Evolutionary conservation across 192 early-diverging fungal species (phyloP).

Genomic region (Coemansia sp.): DNA sequence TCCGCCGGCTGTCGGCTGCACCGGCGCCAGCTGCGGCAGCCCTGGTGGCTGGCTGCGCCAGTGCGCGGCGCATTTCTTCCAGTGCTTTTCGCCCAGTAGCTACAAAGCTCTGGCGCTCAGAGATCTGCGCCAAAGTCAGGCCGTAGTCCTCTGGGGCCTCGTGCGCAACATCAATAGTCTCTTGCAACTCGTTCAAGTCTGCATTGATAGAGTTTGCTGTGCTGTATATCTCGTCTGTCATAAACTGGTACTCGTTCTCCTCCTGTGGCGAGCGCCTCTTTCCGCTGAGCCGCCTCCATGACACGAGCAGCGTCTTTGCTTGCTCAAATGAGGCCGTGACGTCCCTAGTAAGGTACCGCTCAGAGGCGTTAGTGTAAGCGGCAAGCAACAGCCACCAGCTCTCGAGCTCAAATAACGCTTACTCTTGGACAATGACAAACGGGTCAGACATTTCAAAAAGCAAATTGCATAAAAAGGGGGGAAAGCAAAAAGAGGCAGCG

Average conservation of each 20-base stretch:
- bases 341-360: slow-evolving; percentile 13
- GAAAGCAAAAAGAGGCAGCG: neutral
- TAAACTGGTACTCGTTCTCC: slow-evolving; percentile 52
- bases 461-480: neutral
- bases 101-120: slow-evolving; percentile 41
- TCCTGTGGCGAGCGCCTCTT: slow-evolving; percentile 49
- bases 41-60: slow-evolving; percentile 12
- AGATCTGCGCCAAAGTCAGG: slow-evolving; percentile 23
- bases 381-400: neutral
- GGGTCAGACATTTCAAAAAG: slow-evolving; percentile 37
- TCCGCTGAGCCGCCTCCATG: slow-evolving; percentile 34
- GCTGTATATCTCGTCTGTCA: slow-evolving; percentile 51
- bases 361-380: neutral
- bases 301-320: slow-evolving; percentile 39
- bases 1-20: neutral
- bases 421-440: slow-evolving; percentile 50
- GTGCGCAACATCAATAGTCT: slow-evolving; percentile 39
- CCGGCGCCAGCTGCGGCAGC: neutral
- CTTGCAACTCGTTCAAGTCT: slow-evolving; percentile 44
- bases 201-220: slow-evolving; percentile 30
- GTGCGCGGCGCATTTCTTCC: slow-evolving; percentile 29
- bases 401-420: neutral
- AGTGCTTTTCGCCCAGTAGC: slow-evolving; percentile 22
- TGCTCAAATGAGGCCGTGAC: slow-evolving; percentile 46
- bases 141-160: slow-evolving; percentile 41